Evolutionary conservation across 306 rosid genomes (phyloP), one percentile per base, ranked within the genome.

Genomic region (Lithocarpus polystachyus): DNA sequence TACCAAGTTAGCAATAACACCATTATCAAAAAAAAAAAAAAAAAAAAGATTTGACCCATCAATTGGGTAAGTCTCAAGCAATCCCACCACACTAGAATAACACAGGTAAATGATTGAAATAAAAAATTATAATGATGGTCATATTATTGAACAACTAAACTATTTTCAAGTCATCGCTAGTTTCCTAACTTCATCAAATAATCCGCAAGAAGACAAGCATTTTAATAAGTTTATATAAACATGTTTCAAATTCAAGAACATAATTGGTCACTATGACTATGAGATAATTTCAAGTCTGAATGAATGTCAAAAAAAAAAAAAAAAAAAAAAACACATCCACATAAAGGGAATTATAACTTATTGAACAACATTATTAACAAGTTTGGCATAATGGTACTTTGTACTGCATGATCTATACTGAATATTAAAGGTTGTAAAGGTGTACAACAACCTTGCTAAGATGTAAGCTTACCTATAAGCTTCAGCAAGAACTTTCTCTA

Each of bases 401-500:
- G 54, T 26, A 65, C 76, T 54, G 77, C 26, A 76, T 40, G 45
- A 40, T 22, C 76, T 68, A 62, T 55, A 51, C 76, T 22, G 73
- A 68, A 62, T 31, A 71, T 24, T 24, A 59, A 17, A 24, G 68
- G 76, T 67, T 43, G 43, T 60, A 22, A 73, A 3, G 56, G 56
- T 4, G 45, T 40, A 40, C 3, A 79, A 35, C 71, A 51, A 74
- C 80, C 69, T 72, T 51, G 20, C 77, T 55, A 53, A 81, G 68
- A 65, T 73, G 74, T 56, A 74, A 75, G 40, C 78, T 79, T 81
- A 93, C 98, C 98, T 89, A 55, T 86, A 85, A 74, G 96, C 98
- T 88, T 95, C 99, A 68, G 83, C 83, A 19, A 95, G 92, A 68
- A 80, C 98, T 81, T 87, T 91, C 91, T 95, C 99, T 80, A 91